Evolutionary conservation across 768 basidiomycete genomes (phyloP), one percentile per base, ranked within the genome.

Genomic region (Postia placenta): DNA sequence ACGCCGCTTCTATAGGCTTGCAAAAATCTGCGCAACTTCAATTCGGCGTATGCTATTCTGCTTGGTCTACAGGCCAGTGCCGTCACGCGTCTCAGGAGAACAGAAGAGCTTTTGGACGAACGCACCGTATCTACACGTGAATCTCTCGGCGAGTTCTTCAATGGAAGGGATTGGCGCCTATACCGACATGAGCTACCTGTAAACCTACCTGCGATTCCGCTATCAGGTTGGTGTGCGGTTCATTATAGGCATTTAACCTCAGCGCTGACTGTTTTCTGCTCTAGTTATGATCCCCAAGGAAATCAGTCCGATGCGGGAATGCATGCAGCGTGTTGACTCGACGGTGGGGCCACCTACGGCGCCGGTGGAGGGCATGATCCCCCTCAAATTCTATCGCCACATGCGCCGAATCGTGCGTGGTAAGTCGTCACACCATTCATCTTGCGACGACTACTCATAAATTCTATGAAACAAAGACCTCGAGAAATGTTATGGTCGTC

Each of bases 21-120:
- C 42, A 48, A 42, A 24, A 20, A 15, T 15, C 23, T 48, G 33
- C 25, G 47, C 9, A 52, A 52, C 47, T 52, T 42, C 26, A 52
- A 42, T 38, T 48, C 51, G 9, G 51, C 51, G 4, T 45, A 37
- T 41, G 26, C 50, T 9, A 51, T 51, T 25, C 3, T 47, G 24
- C 36, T 25, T 20, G 45, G 44, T 15, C 33, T 52, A 28, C 15
- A 37, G 14, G 20, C 33, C 4, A 36, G n/a, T 15, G 24, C 50
- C 2, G 15, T 51, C 17, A 28, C 2, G 12, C 50, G 50, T 11
- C 28, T 51, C 17, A 14, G 9, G 4, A 23, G 23, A 19, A 51
- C 50, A 3, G 17, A 33, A 44, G 14, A 26, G 35, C 30, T 38
- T 22, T 4, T 15, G 30, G 15, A 15, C 7, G 9, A 33, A 33